Evolutionary conservation across 2,329 filamentous ascomycete genomes (phyloP).

Genomic region (Beauveria asiatica): DNA sequence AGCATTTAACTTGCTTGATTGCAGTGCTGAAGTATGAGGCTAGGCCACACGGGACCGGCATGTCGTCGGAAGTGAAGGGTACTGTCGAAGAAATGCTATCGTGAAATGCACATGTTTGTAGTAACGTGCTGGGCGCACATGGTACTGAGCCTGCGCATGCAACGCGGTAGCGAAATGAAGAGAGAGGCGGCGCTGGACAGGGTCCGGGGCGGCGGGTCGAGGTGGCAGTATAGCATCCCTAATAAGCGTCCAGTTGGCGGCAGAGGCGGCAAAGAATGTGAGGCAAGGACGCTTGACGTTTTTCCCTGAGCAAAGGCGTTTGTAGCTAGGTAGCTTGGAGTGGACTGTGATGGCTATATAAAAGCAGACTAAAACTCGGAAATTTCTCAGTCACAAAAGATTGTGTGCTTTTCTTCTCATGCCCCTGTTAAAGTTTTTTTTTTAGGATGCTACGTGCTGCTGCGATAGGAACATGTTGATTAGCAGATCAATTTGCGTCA

Average conservation of each 20-base stretch:
- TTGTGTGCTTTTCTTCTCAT: too few species aligned
- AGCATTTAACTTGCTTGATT: background rate
- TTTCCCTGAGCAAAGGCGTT: background rate
- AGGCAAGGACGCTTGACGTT: background rate
- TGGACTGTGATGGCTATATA: background rate
- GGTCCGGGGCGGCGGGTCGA: background rate
- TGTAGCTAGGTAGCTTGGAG: background rate
- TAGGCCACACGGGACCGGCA: background rate
- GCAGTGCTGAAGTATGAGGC: background rate
- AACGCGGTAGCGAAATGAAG: background rate
- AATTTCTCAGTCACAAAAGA: too few species aligned
- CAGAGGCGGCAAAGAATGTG: background rate
- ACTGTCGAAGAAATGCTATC: background rate
- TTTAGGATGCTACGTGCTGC: too few species aligned
- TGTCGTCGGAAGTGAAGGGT: background rate
- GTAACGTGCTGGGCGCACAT: background rate
- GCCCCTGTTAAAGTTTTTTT: too few species aligned
- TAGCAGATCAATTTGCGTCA: too few species aligned
- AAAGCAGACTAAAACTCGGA: too few species aligned
- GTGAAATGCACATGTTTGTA: background rate
- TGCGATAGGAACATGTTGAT: too few species aligned
- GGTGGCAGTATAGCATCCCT: background rate
- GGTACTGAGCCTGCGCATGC: constrained; percentile 3
- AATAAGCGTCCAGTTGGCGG: background rate
- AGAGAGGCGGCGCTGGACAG: background rate